Evolutionary conservation across 1,139 yeast species (phyloP), one percentile per base, ranked within the genome.

Genomic region (Blastobotrys raffinosifermentans): DNA sequence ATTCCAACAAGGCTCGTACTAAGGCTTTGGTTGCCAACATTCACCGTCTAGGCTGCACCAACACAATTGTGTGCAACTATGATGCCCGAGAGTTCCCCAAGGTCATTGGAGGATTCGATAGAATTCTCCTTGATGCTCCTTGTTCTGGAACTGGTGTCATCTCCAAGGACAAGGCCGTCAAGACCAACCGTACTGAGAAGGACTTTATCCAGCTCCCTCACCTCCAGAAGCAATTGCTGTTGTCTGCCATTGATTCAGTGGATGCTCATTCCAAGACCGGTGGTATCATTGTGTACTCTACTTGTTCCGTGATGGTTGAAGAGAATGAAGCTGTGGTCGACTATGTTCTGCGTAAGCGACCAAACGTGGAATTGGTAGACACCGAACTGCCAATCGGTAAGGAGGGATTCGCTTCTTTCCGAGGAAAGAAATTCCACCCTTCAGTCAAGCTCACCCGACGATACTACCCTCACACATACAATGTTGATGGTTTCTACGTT

Each of bases 101-200:
- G 61, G 96, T 91, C 36, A 86, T 93, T 60, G 98, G 98, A 49
- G 98, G 98, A 1, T 93, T 93, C 54, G 98, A 93, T 61, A 77
- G 98, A 64, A 80, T 93, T 33, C 68, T 93, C 45, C 72, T 93
- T 52, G 99, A 93, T 72, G 98, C 99, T 22, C 99, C 99, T 49
- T 93, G 99, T 67, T 87, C 98, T 3, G 99, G 99, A 69, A 91
- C 98, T 3, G 99, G 99, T 68, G 98, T 93, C 51, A 89, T 93
- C 59, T 93, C 96, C 45, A 93, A 93, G 67, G 98, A 93, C 67
- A 95, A 87, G 57, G 80, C 87, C 37, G 97, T 91, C 46, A 93
- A 93, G 64, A 82, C 85, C 11, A 81, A 83, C 49, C 82, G 97
- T 70, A 86, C 94, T 15, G 97, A 87, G 58, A 87, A 87, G 64